Evolutionary conservation across 75 land plant genomes (phyloP), one percentile per base, ranked within the genome.

Genomic region (Sequoia sempervirens): DNA sequence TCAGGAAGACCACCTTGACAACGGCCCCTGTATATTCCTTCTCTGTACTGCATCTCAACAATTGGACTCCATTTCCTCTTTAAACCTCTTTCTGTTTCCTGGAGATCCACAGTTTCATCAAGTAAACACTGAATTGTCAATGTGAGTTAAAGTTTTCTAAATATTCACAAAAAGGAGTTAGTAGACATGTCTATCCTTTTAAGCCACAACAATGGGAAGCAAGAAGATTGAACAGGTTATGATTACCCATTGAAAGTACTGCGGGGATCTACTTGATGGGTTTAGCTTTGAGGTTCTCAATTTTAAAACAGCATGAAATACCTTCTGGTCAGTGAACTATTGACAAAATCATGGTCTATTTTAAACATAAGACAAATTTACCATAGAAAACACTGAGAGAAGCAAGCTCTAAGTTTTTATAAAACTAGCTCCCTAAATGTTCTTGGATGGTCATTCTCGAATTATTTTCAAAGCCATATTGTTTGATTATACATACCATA

Each of bases 1-100:
- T 95, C 95, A 78, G 97, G 97, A 82, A 93, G 91, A 47, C 97
- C 95, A n/a, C 92, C 95, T 85, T 93, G 87, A 81, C 92, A 92
- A 3, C 88, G 91, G 3, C 97, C 97, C 82, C 28, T 90, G 85
- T 92, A 95, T 2, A 86, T 74, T 78, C 95, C 97, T 45, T 89
- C 92, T 40, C 90, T 84, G 52, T 90, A 93, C 70, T 86, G 81
- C 85, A 95, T 92, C 80, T 95, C 90, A 82, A 92, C 75, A 17
- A 89, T 46, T 81, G 90, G 96, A 70, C 68, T 90, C 90, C 91
- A 91, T 83, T 82, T 91, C 70, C 86, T 94, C 37, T 84, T 76
- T 72, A 89, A 85, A 86, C 90, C 93, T 85, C 97, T 84, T 86
- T 95, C 97, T 45, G 90, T 80, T 86, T 93, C 97, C 97, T 95